These are phyloP conservation scores for Kwoniella mangroviensis DNA, from an alignment of 768 basidiomycete species.

Conservation along the genomic window DNA sequence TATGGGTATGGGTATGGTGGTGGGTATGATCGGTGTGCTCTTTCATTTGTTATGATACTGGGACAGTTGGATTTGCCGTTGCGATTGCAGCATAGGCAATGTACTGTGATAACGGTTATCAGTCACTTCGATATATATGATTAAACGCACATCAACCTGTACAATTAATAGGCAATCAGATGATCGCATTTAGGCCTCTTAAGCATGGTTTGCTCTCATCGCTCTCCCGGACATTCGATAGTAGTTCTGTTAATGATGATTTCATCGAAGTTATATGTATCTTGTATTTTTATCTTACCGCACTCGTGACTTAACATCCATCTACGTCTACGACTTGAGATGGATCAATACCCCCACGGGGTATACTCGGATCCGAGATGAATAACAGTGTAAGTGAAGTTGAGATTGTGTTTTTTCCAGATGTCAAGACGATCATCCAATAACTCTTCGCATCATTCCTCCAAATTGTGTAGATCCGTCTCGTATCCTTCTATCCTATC, in stretches of 20 bases:
- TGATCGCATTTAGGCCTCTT: not conserved
- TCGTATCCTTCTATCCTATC: no score
- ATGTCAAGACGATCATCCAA: no score
- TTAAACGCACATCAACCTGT: not conserved
- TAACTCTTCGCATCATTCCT: no score
- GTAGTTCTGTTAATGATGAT: no score
- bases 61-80: not conserved
- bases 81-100: not conserved
- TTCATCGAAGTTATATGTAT: no score
- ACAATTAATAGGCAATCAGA: not conserved
- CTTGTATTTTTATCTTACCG: no score
- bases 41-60: not conserved
- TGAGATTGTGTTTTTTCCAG: no score
- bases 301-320: no score
- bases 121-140: not conserved
- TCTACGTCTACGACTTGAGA: no score
- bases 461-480: no score
- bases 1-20: conserved; percentile 1
- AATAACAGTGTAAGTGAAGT: not conserved
- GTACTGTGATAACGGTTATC: not conserved
- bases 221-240: not conserved
- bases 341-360: not conserved
- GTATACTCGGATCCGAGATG: not conserved
- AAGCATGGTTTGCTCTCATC: not conserved
- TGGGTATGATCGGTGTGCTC: not conserved